These are phyloP conservation scores for Debaryomyces maramus DNA, from an alignment of 805 yeast species.

Conservation along the genomic window DNA sequence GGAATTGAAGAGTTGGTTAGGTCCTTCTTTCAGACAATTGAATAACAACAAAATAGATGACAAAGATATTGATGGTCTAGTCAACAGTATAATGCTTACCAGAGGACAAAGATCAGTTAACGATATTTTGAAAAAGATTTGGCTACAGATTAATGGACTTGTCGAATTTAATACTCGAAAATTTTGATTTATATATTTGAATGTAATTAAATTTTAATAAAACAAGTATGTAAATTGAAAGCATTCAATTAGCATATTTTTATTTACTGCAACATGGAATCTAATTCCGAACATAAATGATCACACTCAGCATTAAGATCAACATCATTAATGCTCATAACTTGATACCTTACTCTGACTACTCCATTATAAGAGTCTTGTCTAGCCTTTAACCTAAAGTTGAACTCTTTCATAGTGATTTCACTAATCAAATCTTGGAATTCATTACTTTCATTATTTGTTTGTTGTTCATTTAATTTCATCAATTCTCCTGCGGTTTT, in stretches of 20 bases:
- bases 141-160: conserved; percentile 62
- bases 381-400: conserved; percentile 77
- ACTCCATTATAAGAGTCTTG: conserved; percentile 83
- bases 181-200: conserved; percentile 5
- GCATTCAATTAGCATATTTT: conserved; percentile 10
- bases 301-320: conserved; percentile 63
- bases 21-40: conserved; percentile 8
- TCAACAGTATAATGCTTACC: conserved; percentile 58
- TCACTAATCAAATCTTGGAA: conserved; percentile 48
- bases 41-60: conserved; percentile 18
- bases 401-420: conserved; percentile 64
- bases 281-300: conserved; percentile 49
- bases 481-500: conserved; percentile 64
- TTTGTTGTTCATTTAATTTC: conserved; percentile 29
- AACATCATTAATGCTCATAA: conserved; percentile 50
- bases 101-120: conserved; percentile 66
- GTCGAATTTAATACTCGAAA: conserved; percentile 33
- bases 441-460: conserved; percentile 43
- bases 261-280: conserved; percentile 19
- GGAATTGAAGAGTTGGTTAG: conserved; percentile 48
- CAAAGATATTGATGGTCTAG: conserved; percentile 40
- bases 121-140: conserved; percentile 58
- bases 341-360: conserved; percentile 73
- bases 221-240: conserved; percentile 2
- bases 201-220: conserved; percentile 5